phyloP scores from a whole-genome alignment of 2,329 filamentous ascomycete genomes.

The Microsporum audouinii region DNA sequence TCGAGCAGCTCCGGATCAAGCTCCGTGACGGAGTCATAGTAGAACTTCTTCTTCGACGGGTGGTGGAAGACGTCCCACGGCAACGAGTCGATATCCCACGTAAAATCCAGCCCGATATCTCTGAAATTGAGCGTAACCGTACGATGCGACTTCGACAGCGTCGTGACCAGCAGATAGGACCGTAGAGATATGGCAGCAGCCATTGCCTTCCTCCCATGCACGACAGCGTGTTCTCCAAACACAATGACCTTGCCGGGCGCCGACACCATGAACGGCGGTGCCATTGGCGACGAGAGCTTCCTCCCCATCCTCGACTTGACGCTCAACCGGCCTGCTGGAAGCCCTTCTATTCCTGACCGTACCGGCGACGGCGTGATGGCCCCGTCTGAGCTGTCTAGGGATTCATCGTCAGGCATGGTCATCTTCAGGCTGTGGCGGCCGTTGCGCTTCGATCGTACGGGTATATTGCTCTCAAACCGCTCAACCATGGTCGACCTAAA shows the following conservation, averaged over 20 bases:
- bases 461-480: conserved; percentile 4
- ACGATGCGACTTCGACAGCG: conserved; percentile 80
- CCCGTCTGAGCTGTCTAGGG: conserved; percentile 22
- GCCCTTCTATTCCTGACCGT: conserved; percentile 14
- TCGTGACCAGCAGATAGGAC: conserved; percentile 91
- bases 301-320: conserved; percentile 17
- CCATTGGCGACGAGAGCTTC: conserved; percentile 47
- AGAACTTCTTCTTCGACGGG: conserved; percentile 80
- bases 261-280: conserved; percentile 94
- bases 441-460: conserved; percentile 2
- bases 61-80: conserved; percentile 76
- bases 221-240: conserved; percentile 96
- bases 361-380: conserved; percentile 23
- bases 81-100: conserved; percentile 85
- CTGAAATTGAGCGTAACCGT: conserved; percentile 82
- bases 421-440: background rate
- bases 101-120: conserved; percentile 79
- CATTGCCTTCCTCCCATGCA: conserved; percentile 91
- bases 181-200: conserved; percentile 89
- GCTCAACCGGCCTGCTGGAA: conserved; percentile 11
- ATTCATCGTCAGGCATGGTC: conserved; percentile 15
- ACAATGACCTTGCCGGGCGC: conserved; percentile 97
- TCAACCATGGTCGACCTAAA: conserved; percentile 1
- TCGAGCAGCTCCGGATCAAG: conserved; percentile 73
- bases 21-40: conserved; percentile 76